These are phyloP conservation scores for Umbelopsis sp. DNA, from an alignment of 371 early-diverging fungal species.

Conservation along the genomic window DNA sequence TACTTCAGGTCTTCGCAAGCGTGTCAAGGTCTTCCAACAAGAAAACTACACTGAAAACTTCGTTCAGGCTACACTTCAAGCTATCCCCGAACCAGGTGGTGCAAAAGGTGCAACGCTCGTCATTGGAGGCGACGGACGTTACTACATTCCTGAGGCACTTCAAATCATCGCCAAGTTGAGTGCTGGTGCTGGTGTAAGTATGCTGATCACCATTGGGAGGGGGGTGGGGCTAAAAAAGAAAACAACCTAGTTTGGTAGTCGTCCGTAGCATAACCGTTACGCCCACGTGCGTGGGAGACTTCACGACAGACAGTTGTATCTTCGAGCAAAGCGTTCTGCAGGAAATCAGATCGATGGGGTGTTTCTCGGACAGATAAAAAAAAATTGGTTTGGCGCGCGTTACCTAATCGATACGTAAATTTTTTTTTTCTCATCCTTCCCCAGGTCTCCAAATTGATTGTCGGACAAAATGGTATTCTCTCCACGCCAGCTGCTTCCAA, in stretches of 20 bases:
- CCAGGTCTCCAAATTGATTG: conserved; percentile 84
- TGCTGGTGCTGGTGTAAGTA: conserved; percentile 84
- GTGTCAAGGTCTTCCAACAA: conserved; percentile 95
- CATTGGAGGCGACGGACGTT: conserved; percentile 97
- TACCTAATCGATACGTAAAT: conserved; percentile 10
- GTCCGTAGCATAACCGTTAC: too few species aligned
- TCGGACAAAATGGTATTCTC: conserved; percentile 92
- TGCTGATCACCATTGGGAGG: neutral
- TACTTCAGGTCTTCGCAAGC: conserved; percentile 94
- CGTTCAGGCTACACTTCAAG: conserved; percentile 80
- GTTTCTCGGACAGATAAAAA: neutral
- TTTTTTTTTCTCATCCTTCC: neutral
- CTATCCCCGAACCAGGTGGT: conserved; percentile 76
- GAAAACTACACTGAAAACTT: conserved; percentile 95
- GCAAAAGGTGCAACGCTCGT: conserved; percentile 83
- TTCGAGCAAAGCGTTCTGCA: too few species aligned
- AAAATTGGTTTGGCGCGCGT: neutral
- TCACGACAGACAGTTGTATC: too few species aligned
- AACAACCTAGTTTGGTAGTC: too few species aligned
- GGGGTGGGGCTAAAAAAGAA: neutral
- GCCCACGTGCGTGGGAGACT: conserved; percentile 1
- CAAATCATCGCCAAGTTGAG: conserved; percentile 88
- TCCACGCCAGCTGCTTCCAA: conserved; percentile 98
- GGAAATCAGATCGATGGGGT: too few species aligned
- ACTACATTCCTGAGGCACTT: conserved; percentile 82